Base-by-base conservation (phyloP, 2,329 filamentous ascomycete species). In the Simplicillium sp. region DNA sequence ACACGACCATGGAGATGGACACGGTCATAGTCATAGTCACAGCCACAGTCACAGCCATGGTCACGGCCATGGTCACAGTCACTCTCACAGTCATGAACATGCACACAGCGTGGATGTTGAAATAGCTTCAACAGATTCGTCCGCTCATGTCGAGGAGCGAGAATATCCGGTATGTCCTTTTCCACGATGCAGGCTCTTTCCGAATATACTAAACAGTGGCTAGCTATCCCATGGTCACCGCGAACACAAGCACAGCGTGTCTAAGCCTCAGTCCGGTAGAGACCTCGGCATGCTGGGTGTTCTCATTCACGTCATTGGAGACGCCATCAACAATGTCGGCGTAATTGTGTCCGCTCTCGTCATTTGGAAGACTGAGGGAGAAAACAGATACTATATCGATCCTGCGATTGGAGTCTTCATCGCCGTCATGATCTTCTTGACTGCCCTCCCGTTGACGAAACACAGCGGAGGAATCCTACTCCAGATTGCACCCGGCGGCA, bases 271-370 rank as follows among this genome's bases (percentile, higher is more conserved):
- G 12, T 64, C 61, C 1, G 65, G 65, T 1, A 68, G 67, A 43
- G 80, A 88, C 53, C 65, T 88, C n/a, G 82, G 79, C 11, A 81
- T 86, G 67, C 62, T 84, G 46, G 83, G 80, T 2, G 82, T 85
- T 1, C 53, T 88, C 11, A 60, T 85, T 12, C 84, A 89, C 51
- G 73, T 88, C 18, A 52, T 84, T 3, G 80, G 82, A 28, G 84
- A 89, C 51, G 81, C 82, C 5, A 67, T 83, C 46, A 88, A 87
- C 61, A 89, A 89, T 50, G 57, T 87, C 11, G 83, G 82, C 9
- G 83, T 89, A 44, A 86, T 87, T 37, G 64, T 81, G 29, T 74
- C 82, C 1, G 82, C 80, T 0, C 52, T 81, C 2, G 67, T 86
- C 28, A 82, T 88, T 55, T 87, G 82, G 83, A 65, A 79, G 42